These are phyloP conservation scores for Neoascochyta sp. DNA, from an alignment of 2,329 filamentous ascomycete genomes.

Conservation along the genomic window DNA sequence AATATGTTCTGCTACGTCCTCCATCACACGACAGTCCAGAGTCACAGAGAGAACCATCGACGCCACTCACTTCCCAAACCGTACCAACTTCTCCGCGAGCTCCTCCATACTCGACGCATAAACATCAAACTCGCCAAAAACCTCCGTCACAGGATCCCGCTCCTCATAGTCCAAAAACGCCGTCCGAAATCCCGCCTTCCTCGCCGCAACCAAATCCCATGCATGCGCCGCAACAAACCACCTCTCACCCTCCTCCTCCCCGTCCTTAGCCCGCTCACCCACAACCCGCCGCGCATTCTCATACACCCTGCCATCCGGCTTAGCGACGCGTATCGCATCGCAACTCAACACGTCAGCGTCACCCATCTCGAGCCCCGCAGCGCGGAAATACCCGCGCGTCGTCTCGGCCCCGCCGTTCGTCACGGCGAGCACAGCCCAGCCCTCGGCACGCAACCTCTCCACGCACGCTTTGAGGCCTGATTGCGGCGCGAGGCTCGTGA, in stretches of 20 bases:
- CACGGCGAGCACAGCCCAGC: slow-evolving; percentile 21
- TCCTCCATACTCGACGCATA: slow-evolving; percentile 22
- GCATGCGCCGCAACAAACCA: slow-evolving; percentile 28
- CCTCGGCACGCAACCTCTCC: slow-evolving; percentile 16
- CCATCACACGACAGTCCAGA: no score
- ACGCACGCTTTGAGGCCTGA: slow-evolving; percentile 19
- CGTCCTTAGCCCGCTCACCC: slow-evolving; percentile 3
- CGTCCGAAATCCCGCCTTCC: slow-evolving; percentile 21
- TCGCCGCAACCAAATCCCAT: slow-evolving; percentile 22
- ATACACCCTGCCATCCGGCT: slow-evolving; percentile 21
- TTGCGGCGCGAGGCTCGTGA: slow-evolving; percentile 18
- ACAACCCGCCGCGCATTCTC: slow-evolving; percentile 17
- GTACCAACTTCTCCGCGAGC: slow-evolving; percentile 17
- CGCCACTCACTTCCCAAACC: no score
- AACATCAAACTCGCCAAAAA: slow-evolving; percentile 25
- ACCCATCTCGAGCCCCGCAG: slow-evolving; percentile 17
- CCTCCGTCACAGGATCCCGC: slow-evolving; percentile 19
- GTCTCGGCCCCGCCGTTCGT: slow-evolving; percentile 22
- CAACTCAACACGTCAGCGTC: slow-evolving; percentile 19
- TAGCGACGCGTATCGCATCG: slow-evolving; percentile 17
- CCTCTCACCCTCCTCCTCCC: slow-evolving; percentile 11
- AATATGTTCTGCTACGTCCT: no score
- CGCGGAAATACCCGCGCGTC: slow-evolving; percentile 15
- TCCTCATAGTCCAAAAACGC: slow-evolving; percentile 25
- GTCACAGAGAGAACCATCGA: no score